phyloP scores from a whole-genome alignment of 2,329 filamentous ascomycete genomes.

The Sclerotinia sclerotiorum region DNA sequence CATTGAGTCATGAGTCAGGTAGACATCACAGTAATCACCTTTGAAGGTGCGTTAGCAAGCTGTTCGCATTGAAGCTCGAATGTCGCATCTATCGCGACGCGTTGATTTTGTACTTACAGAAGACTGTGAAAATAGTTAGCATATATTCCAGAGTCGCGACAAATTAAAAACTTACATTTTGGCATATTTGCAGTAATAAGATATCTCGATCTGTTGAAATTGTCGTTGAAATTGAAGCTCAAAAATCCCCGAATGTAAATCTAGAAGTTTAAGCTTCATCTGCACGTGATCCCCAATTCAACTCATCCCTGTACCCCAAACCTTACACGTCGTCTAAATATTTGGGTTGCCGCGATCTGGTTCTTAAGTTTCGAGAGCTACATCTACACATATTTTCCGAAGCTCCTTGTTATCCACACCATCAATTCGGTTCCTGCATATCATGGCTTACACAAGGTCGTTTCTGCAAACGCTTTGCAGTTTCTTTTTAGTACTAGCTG shows the following conservation, averaged over 20 bases:
- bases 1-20: conserved; percentile 99
- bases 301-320: conserved; percentile 30
- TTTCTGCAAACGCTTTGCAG: conserved; percentile 60
- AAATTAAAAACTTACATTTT: conserved; percentile 67
- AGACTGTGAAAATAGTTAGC: conserved; percentile 58
- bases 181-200: conserved; percentile 63
- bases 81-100: conserved; percentile 16
- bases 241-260: conserved; percentile 25
- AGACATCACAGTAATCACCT: conserved; percentile 99
- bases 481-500: conserved; percentile 55
- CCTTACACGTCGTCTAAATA: conserved; percentile 34
- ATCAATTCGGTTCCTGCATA: conserved; percentile 25
- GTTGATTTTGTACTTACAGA: conserved; percentile 55
- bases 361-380: conserved; percentile 28
- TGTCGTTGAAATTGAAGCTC: conserved; percentile 12
- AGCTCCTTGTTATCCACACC: not conserved
- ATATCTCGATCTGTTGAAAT: conserved; percentile 14
- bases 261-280: conserved; percentile 16
- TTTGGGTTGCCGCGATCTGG: conserved; percentile 19
- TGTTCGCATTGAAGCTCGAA: conserved; percentile 16
- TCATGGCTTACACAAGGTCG: conserved; percentile 53
- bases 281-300: conserved; percentile 23
- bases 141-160: conserved; percentile 24
- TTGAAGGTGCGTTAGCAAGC: conserved; percentile 29
- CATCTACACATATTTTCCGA: conserved; percentile 9